These are phyloP conservation scores for Calonectria leucothoes DNA, from an alignment of 2,329 filamentous ascomycete species.

Conservation along the genomic window DNA sequence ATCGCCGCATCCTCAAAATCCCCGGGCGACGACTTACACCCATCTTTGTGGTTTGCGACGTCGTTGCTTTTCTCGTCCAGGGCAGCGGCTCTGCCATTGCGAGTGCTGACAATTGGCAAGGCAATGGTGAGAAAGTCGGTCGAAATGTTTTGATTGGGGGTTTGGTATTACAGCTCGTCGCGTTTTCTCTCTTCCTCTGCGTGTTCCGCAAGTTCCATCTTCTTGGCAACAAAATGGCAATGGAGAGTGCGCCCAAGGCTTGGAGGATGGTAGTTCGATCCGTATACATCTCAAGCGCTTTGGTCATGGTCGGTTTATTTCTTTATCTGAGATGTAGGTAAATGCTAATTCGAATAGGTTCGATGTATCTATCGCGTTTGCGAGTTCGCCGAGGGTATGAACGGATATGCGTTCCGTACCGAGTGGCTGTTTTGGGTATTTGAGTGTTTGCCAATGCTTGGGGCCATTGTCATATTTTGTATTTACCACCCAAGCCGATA, in stretches of 20 bases:
- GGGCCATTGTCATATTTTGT: conserved; percentile 60
- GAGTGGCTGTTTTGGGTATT: conserved; percentile 67
- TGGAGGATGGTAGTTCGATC: conserved; percentile 54
- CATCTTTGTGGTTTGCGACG: conserved; percentile 58
- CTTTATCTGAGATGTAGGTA: neutral
- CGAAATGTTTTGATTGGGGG: conserved; percentile 56
- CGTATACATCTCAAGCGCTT: conserved; percentile 55
- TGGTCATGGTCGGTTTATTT: conserved; percentile 55
- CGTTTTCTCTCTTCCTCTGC: conserved; percentile 53
- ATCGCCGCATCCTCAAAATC: conserved; percentile 51
- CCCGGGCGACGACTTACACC: conserved; percentile 53
- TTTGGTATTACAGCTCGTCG: conserved; percentile 53
- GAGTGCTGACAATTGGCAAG: conserved; percentile 55
- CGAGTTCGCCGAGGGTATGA: conserved; percentile 63
- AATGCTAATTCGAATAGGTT: conserved; percentile 44
- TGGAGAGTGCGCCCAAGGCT: conserved; percentile 44
- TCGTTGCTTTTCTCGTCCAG: conserved; percentile 59
- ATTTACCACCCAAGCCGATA: conserved; percentile 60
- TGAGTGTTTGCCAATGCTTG: conserved; percentile 60
- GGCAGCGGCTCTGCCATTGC: conserved; percentile 57
- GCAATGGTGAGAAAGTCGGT: conserved; percentile 50
- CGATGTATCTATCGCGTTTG: conserved; percentile 65
- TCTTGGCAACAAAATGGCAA: conserved; percentile 37
- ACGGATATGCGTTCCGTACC: conserved; percentile 60
- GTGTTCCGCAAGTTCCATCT: conserved; percentile 54